Percentiles rank a stretch among this genome's conserved stretches.
These are phyloP conservation scores for Ogataea saltuana DNA, from an alignment of 805 yeast species.

Conservation along the genomic window DNA sequence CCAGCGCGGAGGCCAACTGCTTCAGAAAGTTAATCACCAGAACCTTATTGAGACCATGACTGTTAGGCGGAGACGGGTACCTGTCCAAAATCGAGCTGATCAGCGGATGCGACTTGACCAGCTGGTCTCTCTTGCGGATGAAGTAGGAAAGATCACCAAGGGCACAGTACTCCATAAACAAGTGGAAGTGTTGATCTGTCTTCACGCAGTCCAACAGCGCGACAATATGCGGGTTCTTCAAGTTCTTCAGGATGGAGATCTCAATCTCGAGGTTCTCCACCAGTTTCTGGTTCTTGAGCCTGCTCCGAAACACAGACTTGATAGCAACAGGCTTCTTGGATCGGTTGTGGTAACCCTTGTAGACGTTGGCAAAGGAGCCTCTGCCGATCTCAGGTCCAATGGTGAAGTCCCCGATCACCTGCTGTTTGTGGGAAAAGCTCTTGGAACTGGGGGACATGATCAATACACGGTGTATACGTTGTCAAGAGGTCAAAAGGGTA, in stretches of 20 bases:
- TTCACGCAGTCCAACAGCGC: slow-evolving; percentile 80
- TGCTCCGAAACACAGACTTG: slow-evolving; percentile 81
- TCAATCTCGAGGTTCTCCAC: slow-evolving; percentile 91
- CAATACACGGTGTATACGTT: no score
- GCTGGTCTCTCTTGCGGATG: slow-evolving; percentile 72
- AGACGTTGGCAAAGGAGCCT: slow-evolving; percentile 95
- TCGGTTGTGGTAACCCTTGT: slow-evolving; percentile 67
- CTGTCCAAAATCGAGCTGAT: slow-evolving; percentile 72
- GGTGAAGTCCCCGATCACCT: slow-evolving; percentile 48
- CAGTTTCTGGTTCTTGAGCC: slow-evolving; percentile 81
- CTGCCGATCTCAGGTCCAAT: slow-evolving; percentile 88
- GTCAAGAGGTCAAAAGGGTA: neutral
- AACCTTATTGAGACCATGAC: slow-evolving; percentile 77
- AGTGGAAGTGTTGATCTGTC: slow-evolving; percentile 73
- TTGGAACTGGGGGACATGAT: neutral
- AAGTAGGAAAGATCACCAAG: slow-evolving; percentile 91
- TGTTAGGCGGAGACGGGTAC: slow-evolving; percentile 77
- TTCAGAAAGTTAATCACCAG: slow-evolving; percentile 82
- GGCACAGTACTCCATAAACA: slow-evolving; percentile 96
- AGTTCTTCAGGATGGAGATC: slow-evolving; percentile 80
- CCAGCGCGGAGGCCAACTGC: slow-evolving; percentile 82
- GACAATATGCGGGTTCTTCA: slow-evolving; percentile 93
- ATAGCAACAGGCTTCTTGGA: slow-evolving; percentile 74
- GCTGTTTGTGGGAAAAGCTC: slow-evolving; percentile 8
- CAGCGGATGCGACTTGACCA: slow-evolving; percentile 73